These are phyloP conservation scores for Claviceps purpurea DNA, from an alignment of 2,329 filamentous ascomycete genomes.

Conservation along the genomic window DNA sequence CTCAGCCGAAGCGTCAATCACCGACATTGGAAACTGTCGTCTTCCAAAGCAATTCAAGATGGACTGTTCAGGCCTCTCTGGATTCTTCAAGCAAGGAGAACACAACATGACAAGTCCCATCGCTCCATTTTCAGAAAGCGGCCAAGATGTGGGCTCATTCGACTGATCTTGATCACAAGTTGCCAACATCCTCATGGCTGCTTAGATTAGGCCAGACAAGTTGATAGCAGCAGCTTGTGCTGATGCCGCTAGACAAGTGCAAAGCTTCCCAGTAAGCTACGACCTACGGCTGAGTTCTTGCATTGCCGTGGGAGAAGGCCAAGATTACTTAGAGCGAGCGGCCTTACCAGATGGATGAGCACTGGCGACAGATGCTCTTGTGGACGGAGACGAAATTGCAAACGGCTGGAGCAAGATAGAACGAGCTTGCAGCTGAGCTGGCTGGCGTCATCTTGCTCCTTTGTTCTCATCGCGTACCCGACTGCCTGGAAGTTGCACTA, in stretches of 20 bases:
- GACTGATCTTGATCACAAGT: conserved; percentile 14
- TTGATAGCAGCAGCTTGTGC: conserved; percentile 19
- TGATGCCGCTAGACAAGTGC: conserved; percentile 9
- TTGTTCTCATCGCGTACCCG: background rate
- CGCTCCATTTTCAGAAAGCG: background rate
- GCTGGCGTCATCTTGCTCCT: background rate
- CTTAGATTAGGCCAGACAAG: conserved; percentile 27
- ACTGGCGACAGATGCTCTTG: background rate
- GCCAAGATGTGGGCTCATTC: background rate
- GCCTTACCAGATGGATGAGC: background rate
- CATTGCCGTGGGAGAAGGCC: background rate
- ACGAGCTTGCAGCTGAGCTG: background rate
- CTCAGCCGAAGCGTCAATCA: background rate
- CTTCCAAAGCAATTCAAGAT: background rate
- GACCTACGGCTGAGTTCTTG: conserved; percentile 5
- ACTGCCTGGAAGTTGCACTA: too few species aligned
- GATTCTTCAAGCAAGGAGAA: background rate
- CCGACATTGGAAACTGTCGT: too few species aligned
- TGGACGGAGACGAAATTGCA: conserved; percentile 6
- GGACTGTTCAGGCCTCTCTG: background rate
- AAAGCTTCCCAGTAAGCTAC: conserved; percentile 1
- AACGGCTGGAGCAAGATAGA: background rate
- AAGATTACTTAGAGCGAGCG: background rate
- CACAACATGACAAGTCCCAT: background rate
- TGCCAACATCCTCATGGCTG: conserved; percentile 31